A percentile compares a stretch with the other conserved stretches of the same genome.
phyloP scores from a whole-genome alignment of 192 early-diverging fungal genomes.

The Backusella westeae region DNA sequence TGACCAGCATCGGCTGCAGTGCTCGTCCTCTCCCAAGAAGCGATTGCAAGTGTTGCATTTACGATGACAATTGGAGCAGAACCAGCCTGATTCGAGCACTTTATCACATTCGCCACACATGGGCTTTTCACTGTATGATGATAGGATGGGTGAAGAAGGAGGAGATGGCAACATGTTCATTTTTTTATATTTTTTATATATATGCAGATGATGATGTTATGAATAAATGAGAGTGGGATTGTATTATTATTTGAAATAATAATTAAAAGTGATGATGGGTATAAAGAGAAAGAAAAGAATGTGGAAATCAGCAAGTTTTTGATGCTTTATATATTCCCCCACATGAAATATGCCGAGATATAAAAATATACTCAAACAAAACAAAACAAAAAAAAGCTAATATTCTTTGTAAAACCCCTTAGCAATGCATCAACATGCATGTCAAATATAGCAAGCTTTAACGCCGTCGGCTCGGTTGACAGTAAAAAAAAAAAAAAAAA shows the following conservation, averaged over 20 bases:
- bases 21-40: constrained; percentile 25
- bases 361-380: background rate
- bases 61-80: constrained; percentile 32
- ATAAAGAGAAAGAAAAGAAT: background rate
- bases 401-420: background rate
- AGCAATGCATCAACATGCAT: background rate
- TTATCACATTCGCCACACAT: constrained; percentile 33
- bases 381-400: background rate
- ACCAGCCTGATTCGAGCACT: constrained; percentile 29
- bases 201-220: background rate
- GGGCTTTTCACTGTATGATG: background rate
- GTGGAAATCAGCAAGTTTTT: background rate
- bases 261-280: background rate
- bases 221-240: background rate
- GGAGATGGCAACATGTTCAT: constrained; percentile 24
- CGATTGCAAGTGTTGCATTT: constrained; percentile 35
- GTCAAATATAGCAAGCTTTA: constrained; percentile 11
- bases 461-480: constrained; percentile 16
- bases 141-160: constrained; percentile 14
- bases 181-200: background rate
- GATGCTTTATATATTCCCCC: background rate
- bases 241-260: background rate
- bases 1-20: constrained; percentile 35
- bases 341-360: background rate
- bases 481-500: background rate